Evolutionary conservation across 192 early-diverging fungal species (phyloP).

Genomic region (Gamsiella multidivaricata): DNA sequence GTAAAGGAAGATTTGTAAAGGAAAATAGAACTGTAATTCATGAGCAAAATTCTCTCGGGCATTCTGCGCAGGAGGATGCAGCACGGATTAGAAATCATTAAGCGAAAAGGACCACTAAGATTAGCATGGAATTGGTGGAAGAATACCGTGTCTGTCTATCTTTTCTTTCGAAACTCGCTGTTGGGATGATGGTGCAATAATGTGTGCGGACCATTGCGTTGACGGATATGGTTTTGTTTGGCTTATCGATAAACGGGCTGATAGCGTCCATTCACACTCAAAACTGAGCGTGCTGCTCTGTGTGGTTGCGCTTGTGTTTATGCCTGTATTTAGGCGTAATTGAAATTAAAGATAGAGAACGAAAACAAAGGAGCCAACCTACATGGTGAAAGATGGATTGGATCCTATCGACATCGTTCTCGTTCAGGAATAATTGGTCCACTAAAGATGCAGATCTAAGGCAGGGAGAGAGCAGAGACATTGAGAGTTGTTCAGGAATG

Average conservation of each 20-base stretch:
- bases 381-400: slow-evolving; percentile 53
- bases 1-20: too few species aligned
- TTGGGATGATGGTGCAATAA: too few species aligned
- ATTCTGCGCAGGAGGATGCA: too few species aligned
- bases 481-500: too few species aligned
- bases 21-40: too few species aligned
- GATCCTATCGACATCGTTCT: slow-evolving; percentile 43
- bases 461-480: background rate
- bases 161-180: too few species aligned
- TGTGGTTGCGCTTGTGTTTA: background rate
- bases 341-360: background rate
- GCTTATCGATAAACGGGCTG: background rate
- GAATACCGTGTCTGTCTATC: background rate
- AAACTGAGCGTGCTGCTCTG: too few species aligned
- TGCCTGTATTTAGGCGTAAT: background rate
- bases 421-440: slow-evolving; percentile 42
- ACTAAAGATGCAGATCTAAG: slow-evolving; percentile 44
- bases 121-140: too few species aligned
- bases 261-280: too few species aligned
- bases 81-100: slow-evolving; percentile 1
- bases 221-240: too few species aligned
- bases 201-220: too few species aligned
- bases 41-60: too few species aligned
- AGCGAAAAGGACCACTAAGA: background rate
- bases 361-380: background rate